Evolutionary conservation across 345 rosid species (phyloP), one percentile per base, ranked within the genome.

Genomic region (Aurinia saxatilis): DNA sequence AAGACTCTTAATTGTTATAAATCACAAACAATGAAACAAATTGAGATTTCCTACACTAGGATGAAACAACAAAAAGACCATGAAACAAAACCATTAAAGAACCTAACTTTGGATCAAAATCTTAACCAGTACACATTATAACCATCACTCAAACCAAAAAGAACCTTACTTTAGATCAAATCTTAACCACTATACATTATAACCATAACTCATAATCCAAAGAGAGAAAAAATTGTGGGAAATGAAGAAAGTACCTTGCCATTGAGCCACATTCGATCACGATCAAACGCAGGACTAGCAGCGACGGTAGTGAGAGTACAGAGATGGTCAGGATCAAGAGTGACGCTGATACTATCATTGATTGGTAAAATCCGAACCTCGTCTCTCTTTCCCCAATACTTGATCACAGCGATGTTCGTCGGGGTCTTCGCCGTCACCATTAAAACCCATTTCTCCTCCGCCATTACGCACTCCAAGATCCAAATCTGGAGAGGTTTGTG

Each of bases 211-310:
- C 10, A 48, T 27, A 41, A 21, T 37, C 18, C 19, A 14, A 8
- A 30, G 3, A 3, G 3, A n/a, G n/a, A n/a, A n/a, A n/a, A n/a
- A n/a, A n/a, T 11, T 0, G 16, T 8, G 53, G 13, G 33, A 46
- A 5, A 19, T 18, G 35, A 21, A 39, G 12, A n/a, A 12, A 7
- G 12, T 62, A 91, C 98, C 90, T 88, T 81, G 67, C 92, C 98
- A 65, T 91, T 91, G 63, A 91, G 96, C 96, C 98, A 88, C 98
- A 91, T 88, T 63, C 88, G 91, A 75, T 91, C 96, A 53, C 81
- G 80, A 34, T 77, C 66, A 72, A 91, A 91, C 60, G 68, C 12
- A n/a, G 96, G 96, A 77, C 96, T 86, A 39, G 84, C 98, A 57
- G 98, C 83, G 39, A 91, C 98, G 41, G 98, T 86, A 14, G 98